These are phyloP conservation scores for Aureococcus anophagefferens DNA, from an alignment of 108 stramenopile genomes.

Conservation along the genomic window DNA sequence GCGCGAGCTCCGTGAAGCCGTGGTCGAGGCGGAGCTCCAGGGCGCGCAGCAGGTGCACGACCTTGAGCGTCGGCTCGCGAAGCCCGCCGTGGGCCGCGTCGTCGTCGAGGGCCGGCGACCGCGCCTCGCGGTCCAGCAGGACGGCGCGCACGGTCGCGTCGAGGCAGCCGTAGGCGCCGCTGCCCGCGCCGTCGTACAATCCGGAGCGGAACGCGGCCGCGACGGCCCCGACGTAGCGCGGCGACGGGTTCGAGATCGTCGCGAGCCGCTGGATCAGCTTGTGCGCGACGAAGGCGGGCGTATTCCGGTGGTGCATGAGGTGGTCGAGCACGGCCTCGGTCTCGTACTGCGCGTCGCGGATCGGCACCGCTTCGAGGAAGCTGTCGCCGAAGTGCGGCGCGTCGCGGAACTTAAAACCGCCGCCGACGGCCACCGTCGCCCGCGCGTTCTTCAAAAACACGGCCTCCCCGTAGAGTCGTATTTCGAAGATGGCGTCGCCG, in stretches of 20 bases:
- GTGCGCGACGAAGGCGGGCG: constrained; percentile 50
- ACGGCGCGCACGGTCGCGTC: constrained; percentile 47
- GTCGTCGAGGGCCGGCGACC: constrained; percentile 33
- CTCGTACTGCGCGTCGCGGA: constrained; percentile 57
- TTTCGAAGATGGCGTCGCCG: too few species aligned
- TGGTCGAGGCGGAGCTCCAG: constrained; percentile 32
- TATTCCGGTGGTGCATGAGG: constrained; percentile 42
- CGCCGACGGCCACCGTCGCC: too few species aligned
- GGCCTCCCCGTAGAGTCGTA: too few species aligned
- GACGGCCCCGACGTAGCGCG: constrained; percentile 39
- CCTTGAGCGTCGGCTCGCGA: constrained; percentile 45
- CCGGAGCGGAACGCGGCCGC: constrained; percentile 46
- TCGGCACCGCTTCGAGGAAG: too few species aligned
- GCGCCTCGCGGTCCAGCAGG: constrained; percentile 46
- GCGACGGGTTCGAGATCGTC: constrained; percentile 59
- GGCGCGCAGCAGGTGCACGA: constrained; percentile 40
- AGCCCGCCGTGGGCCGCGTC: constrained; percentile 40
- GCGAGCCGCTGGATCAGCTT: constrained; percentile 55
- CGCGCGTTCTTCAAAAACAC: too few species aligned
- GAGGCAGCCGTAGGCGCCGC: too few species aligned
- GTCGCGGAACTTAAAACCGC: too few species aligned
- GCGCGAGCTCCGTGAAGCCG: constrained; percentile 16
- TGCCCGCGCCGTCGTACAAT: constrained; percentile 34
- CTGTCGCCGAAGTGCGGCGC: too few species aligned
- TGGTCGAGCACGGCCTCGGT: constrained; percentile 62